Evolutionary conservation across 2,329 filamentous ascomycete genomes (phyloP), one percentile per base, ranked within the genome.

Genomic region (Graphilbum sp.): DNA sequence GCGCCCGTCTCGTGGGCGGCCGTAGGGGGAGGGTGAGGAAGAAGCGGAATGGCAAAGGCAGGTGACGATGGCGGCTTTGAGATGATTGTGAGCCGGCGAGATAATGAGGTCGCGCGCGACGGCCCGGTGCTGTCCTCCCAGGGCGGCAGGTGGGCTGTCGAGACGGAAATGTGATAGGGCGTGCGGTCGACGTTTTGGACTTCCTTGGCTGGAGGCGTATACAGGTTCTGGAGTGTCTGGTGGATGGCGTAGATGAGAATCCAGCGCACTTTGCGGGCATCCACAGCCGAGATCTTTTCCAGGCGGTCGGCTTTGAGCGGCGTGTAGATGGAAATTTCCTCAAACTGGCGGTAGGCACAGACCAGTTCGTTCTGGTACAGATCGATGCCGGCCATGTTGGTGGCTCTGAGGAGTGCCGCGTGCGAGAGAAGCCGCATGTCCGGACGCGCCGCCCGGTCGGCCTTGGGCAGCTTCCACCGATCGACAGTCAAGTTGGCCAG

Each of bases 211-310:
- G 69, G 39, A 6, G 39, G 61, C 25, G 67, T 60, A 1, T 72
- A 77, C 29, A 75, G 74, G 38, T 71, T 72, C 10, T 69, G 66
- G 1, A 90, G 64, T n/a, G 75, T 76, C 52, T 90, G 83, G 40
- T 84, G 67, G 4, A 74, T 67, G 16, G 74, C 68, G 49, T 88
- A 88, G 7, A 88, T 67, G 27, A 87, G 52, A 23, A 87, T 70
- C 82, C 82, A 90, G 30, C 82, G 67, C 15, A 86, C 69, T 54
- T 85, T 87, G 31, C 83, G 72, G 2, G 73, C 79, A 45, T 88
- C 82, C 9, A 67, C 61, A 11, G 73, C 57, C 0, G 69, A 67
- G 1, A 78, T 52, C 49, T 71, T 75, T 27, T 74, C 69, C 6
- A 53, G 42, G 40, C 70, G 72, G 41, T 78, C 70, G 1, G 60